Evolutionary conservation across 768 basidiomycete species (phyloP), one percentile per base, ranked within the genome.

Genomic region (Tulasnella sp.): DNA sequence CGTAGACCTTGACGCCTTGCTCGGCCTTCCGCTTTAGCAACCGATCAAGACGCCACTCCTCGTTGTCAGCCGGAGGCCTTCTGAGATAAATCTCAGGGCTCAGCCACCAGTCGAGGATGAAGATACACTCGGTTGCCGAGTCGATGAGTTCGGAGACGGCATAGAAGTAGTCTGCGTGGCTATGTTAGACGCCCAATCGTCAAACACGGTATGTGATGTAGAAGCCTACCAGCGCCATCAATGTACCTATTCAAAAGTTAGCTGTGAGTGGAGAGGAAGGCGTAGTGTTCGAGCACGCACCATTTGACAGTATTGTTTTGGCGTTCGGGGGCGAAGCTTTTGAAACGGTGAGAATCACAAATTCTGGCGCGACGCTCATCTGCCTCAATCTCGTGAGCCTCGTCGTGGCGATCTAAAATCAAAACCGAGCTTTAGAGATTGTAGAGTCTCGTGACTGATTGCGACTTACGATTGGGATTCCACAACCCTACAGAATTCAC

Each of bases 71-170:
- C 0, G 83, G 81, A n/a, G 83, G 83, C 19, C 83, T 78, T 6
- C 83, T 76, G 5, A 84, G 78, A 77, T 81, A 83, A n/a, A 83
- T 78, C 70, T 83, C 83, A 3, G 83, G 83, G 4, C 81, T 74
- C n/a, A 75, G 75, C 75, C 82, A 80, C 79, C 78, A 76, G 39
- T 83, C 83, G n/a, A 80, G 75, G 73, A 84, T 84, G 76, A 79
- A 81, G 76, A 84, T 83, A 37, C 76, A 77, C 75, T 81, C 80
- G 42, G 78, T 36, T 7, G 75, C 75, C 19, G 69, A 41, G 52
- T 76, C 75, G 68, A 82, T 79, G 37, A 80, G 67, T 69, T 83
- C 81, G 14, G 79, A 79, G 36, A 83, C 66, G 0, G 83, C 82
- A 78, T 80, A 83, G 76, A 84, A 83, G 77, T 82, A 84, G 75